Evolutionary conservation across 2,329 filamentous ascomycete species (phyloP).

Genomic region (Scedosporium aurantiacum): DNA sequence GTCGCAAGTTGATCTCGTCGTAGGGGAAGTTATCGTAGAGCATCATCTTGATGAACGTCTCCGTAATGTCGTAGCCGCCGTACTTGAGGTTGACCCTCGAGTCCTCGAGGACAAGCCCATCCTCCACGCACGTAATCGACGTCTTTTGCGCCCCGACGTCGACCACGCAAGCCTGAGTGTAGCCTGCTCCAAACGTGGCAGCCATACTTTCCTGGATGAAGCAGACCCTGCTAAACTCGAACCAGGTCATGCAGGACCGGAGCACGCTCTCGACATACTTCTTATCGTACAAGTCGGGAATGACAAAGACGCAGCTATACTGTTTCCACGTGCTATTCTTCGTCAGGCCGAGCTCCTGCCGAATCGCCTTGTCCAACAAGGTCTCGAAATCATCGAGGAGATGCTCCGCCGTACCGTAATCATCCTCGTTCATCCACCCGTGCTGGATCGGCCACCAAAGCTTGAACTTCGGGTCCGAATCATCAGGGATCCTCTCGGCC

Average conservation of each 20-base stretch:
- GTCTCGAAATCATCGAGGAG: slow-evolving; percentile 80
- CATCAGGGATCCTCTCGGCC: slow-evolving; percentile 78
- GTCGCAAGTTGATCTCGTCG: slow-evolving; percentile 79
- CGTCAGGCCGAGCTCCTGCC: slow-evolving; percentile 68
- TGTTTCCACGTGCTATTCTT: slow-evolving; percentile 73
- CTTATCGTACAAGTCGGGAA: slow-evolving; percentile 94
- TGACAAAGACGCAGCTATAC: slow-evolving; percentile 94
- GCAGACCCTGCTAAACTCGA: slow-evolving; percentile 78
- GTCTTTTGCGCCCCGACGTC: slow-evolving; percentile 97
- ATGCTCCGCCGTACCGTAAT: slow-evolving; percentile 70
- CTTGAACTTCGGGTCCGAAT: slow-evolving; percentile 80
- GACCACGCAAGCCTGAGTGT: slow-evolving; percentile 87
- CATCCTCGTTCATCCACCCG: slow-evolving; percentile 82
- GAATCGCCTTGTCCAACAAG: slow-evolving; percentile 77
- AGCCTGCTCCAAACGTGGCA: slow-evolving; percentile 88
- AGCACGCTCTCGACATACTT: slow-evolving; percentile 77
- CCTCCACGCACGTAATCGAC: slow-evolving; percentile 91
- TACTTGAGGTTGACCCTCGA: slow-evolving; percentile 93
- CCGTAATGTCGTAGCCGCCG: slow-evolving; percentile 84
- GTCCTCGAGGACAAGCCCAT: slow-evolving; percentile 88
- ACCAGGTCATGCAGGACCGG: slow-evolving; percentile 76
- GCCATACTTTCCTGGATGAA: slow-evolving; percentile 96
- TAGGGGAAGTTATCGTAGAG: slow-evolving; percentile 94
- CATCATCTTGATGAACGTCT: slow-evolving; percentile 96
- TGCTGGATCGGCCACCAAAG: slow-evolving; percentile 84